These are phyloP conservation scores for Saccharum officinarum DNA, from an alignment of 176 grass and related monocot species.

Conservation along the genomic window DNA sequence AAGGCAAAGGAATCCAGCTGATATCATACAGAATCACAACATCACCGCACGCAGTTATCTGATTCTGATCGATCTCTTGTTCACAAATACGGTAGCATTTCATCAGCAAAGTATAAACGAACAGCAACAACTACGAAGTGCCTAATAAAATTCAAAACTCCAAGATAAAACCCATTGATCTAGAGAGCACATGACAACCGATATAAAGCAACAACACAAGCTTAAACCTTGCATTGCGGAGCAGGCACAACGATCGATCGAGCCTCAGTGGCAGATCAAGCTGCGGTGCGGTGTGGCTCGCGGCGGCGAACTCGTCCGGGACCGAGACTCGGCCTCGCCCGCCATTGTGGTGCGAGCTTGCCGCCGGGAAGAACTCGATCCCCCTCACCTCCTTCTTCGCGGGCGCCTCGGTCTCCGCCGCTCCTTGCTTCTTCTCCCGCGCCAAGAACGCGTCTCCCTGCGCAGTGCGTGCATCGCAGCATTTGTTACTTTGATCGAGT, in stretches of 20 bases:
- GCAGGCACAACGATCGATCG: background rate
- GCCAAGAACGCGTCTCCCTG: constrained; percentile 10
- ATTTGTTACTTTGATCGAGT: background rate
- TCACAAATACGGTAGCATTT: background rate
- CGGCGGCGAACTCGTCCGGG: background rate
- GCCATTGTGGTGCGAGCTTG: background rate
- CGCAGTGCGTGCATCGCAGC: background rate
- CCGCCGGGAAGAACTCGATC: constrained; percentile 77
- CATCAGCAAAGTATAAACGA: background rate
- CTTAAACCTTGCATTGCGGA: background rate
- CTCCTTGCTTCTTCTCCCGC: constrained; percentile 26
- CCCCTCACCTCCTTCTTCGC: constrained; percentile 43
- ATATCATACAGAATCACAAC: background rate
- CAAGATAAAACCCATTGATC: background rate
- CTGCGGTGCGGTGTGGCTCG: background rate
- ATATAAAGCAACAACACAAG: background rate
- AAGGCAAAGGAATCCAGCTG: background rate
- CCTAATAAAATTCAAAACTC: background rate
- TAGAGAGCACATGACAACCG: background rate
- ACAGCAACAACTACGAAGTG: background rate
- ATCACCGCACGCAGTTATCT: background rate
- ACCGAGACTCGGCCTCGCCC: background rate
- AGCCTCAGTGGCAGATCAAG: constrained; percentile 61
- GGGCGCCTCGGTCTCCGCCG: background rate
- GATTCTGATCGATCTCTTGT: background rate